Evolutionary conservation across 768 basidiomycete genomes (phyloP).

Genomic region (Sistotremastrum suecicum): DNA sequence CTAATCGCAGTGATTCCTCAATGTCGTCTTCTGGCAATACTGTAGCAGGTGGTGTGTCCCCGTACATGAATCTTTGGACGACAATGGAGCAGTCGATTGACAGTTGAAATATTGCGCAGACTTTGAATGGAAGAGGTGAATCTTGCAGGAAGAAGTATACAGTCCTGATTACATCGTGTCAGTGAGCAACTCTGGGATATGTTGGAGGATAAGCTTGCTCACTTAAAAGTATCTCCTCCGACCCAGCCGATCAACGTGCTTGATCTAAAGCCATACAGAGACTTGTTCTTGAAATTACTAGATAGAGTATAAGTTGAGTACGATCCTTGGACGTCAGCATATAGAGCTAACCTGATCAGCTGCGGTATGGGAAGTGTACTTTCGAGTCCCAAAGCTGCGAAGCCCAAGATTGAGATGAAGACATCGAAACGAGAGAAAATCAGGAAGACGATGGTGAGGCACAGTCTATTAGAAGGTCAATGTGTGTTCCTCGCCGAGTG

Average conservation of each 20-base stretch:
- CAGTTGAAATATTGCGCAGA: conserved; percentile 72
- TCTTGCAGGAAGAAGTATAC: conserved; percentile 65
- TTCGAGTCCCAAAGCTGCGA: conserved; percentile 67
- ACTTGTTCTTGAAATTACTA: conserved; percentile 68
- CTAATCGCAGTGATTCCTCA: conserved; percentile 60
- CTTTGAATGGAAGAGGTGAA: conserved; percentile 69
- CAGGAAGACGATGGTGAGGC: conserved; percentile 58
- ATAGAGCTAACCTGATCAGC: conserved; percentile 44
- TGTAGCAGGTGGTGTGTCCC: conserved; percentile 46
- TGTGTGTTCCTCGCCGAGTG: not conserved
- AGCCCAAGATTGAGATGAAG: conserved; percentile 55
- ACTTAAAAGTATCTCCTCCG: conserved; percentile 82
- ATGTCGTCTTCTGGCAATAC: conserved; percentile 43
- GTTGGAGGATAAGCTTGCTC: conserved; percentile 10
- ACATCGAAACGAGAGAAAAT: conserved; percentile 51
- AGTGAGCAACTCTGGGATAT: not conserved
- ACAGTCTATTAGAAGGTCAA: conserved; percentile 25
- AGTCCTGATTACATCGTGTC: conserved; percentile 30
- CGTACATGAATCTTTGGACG: conserved; percentile 60
- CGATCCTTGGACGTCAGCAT: not conserved
- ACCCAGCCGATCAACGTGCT: conserved; percentile 76
- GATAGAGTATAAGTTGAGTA: conserved; percentile 1
- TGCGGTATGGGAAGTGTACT: conserved; percentile 82
- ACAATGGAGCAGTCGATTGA: conserved; percentile 67
- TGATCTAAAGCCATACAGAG: conserved; percentile 72